A percentile compares a stretch with the other conserved stretches of the same genome.
phyloP scores from a whole-genome alignment of 2,329 filamentous ascomycete species.

The Fusarium setosum region DNA sequence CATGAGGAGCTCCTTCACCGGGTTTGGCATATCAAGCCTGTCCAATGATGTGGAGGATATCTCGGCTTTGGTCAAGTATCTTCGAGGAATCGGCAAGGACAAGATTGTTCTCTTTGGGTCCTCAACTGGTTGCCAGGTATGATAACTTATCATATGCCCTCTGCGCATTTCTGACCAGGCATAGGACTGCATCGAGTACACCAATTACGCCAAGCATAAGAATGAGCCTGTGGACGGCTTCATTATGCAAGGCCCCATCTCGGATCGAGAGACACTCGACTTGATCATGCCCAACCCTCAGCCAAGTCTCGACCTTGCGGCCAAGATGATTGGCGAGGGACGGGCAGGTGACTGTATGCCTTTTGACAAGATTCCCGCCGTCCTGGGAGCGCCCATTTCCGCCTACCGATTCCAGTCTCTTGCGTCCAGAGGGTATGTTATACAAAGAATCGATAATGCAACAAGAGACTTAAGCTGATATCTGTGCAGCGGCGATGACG shows the following conservation, averaged over 20 bases:
- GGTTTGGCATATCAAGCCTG: constrained; percentile 63
- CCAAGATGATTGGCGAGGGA: constrained; percentile 65
- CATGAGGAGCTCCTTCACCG: constrained; percentile 64
- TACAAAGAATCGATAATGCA: not conserved
- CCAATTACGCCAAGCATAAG: constrained; percentile 53
- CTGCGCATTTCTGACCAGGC: not conserved
- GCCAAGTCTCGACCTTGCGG: constrained; percentile 60
- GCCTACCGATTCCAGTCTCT: constrained; percentile 66
- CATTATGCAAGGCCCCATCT: constrained; percentile 84
- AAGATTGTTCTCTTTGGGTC: constrained; percentile 69
- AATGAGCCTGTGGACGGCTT: constrained; percentile 75
- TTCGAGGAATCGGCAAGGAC: constrained; percentile 61
- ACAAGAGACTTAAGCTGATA: constrained; percentile 11
- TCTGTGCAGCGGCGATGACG: constrained; percentile 74
- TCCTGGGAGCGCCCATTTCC: constrained; percentile 59
- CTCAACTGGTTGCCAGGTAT: constrained; percentile 68
- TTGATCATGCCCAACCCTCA: constrained; percentile 59
- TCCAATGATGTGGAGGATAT: constrained; percentile 66
- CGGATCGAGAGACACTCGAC: constrained; percentile 75
- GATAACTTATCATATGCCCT: not conserved
- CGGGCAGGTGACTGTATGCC: constrained; percentile 66
- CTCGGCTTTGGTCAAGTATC: constrained; percentile 62
- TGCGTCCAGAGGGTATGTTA: constrained; percentile 59
- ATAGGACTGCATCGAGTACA: constrained; percentile 69
- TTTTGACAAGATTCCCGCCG: constrained; percentile 53